Evolutionary conservation across 176 grass and related monocot species (phyloP).

Genomic region (Oryza meridionalis): DNA sequence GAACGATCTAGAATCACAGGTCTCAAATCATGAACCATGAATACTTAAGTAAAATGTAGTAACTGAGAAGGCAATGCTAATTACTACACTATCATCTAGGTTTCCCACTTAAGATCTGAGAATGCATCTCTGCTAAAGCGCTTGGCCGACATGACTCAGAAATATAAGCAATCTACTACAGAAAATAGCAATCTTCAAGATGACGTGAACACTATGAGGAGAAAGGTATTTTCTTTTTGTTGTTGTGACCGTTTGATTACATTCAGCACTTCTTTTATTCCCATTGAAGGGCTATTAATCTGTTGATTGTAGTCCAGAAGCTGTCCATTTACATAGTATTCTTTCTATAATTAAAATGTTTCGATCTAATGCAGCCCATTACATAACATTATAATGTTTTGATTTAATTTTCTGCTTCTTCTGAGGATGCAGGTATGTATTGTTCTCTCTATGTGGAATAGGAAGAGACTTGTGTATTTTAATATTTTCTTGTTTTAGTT

Average conservation of each 20-base stretch:
- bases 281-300: slow-evolving; percentile 10
- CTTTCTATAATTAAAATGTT: background rate
- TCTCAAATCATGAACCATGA: slow-evolving; percentile 29
- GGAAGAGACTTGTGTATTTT: slow-evolving; percentile 16
- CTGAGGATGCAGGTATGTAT: slow-evolving; percentile 20
- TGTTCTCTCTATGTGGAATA: slow-evolving; percentile 20
- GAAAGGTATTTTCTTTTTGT: slow-evolving; percentile 58
- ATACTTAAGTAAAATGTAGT: slow-evolving; percentile 12
- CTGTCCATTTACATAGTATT: background rate
- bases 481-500: slow-evolving; percentile 18
- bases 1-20: slow-evolving; percentile 77
- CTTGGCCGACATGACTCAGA: slow-evolving; percentile 67
- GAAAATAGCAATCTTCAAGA: slow-evolving; percentile 69
- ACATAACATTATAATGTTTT: background rate
- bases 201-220: slow-evolving; percentile 71
- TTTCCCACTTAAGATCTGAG: slow-evolving; percentile 70
- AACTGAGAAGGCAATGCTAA: slow-evolving; percentile 28
- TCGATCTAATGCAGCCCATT: background rate
- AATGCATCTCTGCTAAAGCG: slow-evolving; percentile 72
- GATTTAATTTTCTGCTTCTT: slow-evolving; percentile 24
- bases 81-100: slow-evolving; percentile 51
- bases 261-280: background rate
- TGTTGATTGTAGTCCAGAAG: background rate
- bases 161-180: slow-evolving; percentile 68
- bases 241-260: slow-evolving; percentile 5